Conservation (phyloP, 345 rosid genomes). For the Lumnitzera littorea region DNA sequence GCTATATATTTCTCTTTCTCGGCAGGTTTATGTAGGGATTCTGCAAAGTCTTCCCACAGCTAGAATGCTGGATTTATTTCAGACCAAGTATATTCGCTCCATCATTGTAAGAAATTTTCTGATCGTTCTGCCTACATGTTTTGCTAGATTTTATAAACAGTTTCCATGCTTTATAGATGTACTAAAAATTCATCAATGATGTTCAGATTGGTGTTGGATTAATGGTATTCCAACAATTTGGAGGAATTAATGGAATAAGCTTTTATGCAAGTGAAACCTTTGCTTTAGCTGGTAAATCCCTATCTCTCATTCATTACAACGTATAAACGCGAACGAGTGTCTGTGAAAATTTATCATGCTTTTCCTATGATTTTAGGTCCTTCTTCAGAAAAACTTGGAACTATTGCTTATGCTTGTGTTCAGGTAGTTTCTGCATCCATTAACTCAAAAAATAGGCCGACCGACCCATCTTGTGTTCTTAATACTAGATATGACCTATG, state of each 20-base stretch:
- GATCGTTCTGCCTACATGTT: neutral
- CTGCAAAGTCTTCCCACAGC: slow-evolving; percentile 57
- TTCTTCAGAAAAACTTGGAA: slow-evolving; percentile 66
- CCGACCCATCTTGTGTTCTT: neutral
- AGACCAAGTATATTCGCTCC: slow-evolving; percentile 44
- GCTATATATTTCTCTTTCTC: slow-evolving; percentile 6
- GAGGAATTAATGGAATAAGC: slow-evolving; percentile 72
- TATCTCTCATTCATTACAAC: neutral
- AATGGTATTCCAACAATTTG: slow-evolving; percentile 84
- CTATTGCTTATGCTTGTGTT: slow-evolving; percentile 70
- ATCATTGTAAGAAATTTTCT: slow-evolving; percentile 41
- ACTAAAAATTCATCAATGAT: too few species aligned
- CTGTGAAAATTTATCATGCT: neutral
- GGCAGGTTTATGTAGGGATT: slow-evolving; percentile 34
- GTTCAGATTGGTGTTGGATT: slow-evolving; percentile 76
- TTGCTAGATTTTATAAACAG: neutral
- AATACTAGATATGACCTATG: neutral
- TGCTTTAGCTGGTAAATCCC: slow-evolving; percentile 60
- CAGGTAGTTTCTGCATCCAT: slow-evolving; percentile 35
- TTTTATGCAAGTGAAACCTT: slow-evolving; percentile 88
- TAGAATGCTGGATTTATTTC: slow-evolving; percentile 42
- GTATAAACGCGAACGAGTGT: neutral
- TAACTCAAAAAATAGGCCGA: neutral
- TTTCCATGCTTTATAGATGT: too few species aligned
- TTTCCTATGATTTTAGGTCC: slow-evolving; percentile 42